Conservation (phyloP, 2,329 filamentous ascomycete genomes). For the Teratosphaeria destructans region DNA sequence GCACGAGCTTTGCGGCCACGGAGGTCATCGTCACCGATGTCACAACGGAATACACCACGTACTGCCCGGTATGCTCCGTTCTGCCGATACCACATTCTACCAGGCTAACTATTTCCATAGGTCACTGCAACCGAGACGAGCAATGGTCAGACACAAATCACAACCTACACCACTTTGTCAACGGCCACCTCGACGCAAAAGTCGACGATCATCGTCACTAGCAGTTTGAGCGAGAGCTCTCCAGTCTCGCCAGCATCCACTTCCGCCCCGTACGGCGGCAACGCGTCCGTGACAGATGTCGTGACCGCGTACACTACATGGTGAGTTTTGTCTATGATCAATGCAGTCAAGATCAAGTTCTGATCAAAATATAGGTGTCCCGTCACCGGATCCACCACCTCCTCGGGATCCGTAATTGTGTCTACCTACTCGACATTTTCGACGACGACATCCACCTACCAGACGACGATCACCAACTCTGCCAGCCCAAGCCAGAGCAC, state of each 20-base stretch:
- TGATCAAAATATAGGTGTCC: neutral
- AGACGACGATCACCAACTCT: conserved; percentile 34
- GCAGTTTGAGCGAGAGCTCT: neutral
- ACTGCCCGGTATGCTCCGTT: conserved; percentile 2
- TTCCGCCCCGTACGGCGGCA: neutral
- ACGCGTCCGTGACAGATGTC: conserved; percentile 3
- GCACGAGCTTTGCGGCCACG: conserved; percentile 70
- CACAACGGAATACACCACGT: conserved; percentile 7
- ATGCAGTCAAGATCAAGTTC: no score
- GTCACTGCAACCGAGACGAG: neutral
- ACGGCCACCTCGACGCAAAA: neutral
- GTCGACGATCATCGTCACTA: neutral
- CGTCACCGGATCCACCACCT: neutral
- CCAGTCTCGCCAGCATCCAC: neutral
- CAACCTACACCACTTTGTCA: conserved; percentile 2
- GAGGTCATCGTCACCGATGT: conserved; percentile 3
- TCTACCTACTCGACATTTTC: conserved; percentile 4
- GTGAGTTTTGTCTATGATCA: no score
- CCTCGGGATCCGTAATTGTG: neutral
- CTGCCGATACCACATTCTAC: neutral
- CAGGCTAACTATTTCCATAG: neutral
- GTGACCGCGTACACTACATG: conserved; percentile 5
- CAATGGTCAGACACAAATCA: neutral
- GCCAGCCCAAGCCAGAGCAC: neutral
- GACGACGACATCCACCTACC: conserved; percentile 7